Evolutionary conservation across 208 protist genomes (phyloP).

Genomic region (Trypanosomatidae sp.): DNA sequence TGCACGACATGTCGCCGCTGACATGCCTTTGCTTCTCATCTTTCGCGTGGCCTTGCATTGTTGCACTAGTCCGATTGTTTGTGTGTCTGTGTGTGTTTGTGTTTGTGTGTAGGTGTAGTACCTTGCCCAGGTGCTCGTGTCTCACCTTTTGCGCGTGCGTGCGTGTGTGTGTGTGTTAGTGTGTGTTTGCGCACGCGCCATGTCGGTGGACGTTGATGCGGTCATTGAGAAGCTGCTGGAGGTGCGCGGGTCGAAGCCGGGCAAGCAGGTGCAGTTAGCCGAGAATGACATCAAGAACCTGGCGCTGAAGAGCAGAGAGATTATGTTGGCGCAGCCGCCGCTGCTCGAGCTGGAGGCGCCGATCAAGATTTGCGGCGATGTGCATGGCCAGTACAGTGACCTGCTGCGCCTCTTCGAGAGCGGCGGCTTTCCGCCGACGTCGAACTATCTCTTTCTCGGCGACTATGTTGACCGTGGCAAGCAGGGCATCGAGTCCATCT

Average conservation of each 20-base stretch:
- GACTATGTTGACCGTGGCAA: constrained; percentile 99
- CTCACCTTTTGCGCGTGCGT: too few relatives aligned
- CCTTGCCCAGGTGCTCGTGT: too few relatives aligned
- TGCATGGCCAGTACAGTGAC: constrained; percentile 99
- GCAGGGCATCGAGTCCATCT: constrained; percentile 97
- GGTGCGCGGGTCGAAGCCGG: constrained; percentile 77
- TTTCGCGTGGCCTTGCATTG: too few relatives aligned
- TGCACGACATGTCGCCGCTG: too few relatives aligned
- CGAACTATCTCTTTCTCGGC: constrained; percentile 99
- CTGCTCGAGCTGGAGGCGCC: constrained; percentile 87
- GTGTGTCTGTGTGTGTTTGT: too few relatives aligned
- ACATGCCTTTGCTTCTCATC: too few relatives aligned
- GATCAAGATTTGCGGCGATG: constrained; percentile 95
- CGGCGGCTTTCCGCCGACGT: constrained; percentile 96
- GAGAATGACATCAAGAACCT: constrained; percentile 86
- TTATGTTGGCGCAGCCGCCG: constrained; percentile 76
- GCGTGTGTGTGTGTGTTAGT: too few relatives aligned
- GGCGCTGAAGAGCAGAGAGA: constrained; percentile 65
- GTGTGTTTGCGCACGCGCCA: not conserved
- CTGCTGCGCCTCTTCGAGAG: constrained; percentile 99
- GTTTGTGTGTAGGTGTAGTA: too few relatives aligned
- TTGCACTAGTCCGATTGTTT: too few relatives aligned
- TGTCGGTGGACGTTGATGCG: constrained; percentile 60
- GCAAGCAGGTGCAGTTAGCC: constrained; percentile 77
- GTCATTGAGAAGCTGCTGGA: constrained; percentile 91